Evolutionary conservation across 2,329 filamentous ascomycete genomes (phyloP), one percentile per base, ranked within the genome.

Genomic region (Xylariaceae sp.): DNA sequence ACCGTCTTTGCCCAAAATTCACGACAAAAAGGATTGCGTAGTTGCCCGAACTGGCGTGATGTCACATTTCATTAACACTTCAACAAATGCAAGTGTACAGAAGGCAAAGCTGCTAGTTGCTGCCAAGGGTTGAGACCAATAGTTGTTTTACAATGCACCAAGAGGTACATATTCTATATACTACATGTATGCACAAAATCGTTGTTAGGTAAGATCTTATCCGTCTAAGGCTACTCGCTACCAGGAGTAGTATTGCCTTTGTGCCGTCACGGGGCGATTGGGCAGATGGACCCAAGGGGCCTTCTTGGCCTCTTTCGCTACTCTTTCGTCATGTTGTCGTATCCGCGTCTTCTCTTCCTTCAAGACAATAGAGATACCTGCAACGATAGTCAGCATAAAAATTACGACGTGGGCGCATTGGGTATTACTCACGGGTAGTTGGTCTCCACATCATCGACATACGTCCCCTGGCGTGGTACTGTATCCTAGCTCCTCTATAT

Each of bases 331-430:
- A 67, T 88, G 84, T 69, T 92, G 82, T 56, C 94, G 84, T 66
- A 97, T 86, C 49, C 92, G 81, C 5, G 94, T 96, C 72, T 88
- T 89, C 72, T 97, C 92, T 71, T 99, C 94, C 77, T 97, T 99
- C 69, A 99, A 77, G 11, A 96, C 72, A 29, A 99, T 75, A 0
- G 87, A 85, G 56, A 97, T 82, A 61, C 81, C 90, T 41, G 3
- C 7, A 16, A 21, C 21, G 5, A 10, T 11, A 24, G 59, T 71
- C 45, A 70, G 63, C 39, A 44, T 36, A 26, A 15, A 29, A 15
- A 13, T 15, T 4, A 8, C 29, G 18, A 41, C 11, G 30, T 3
- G 29, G 46, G 23, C 45, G 33, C 13, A 26, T 47, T 16, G 18
- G 41, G 16, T 32, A 45, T 33, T 50, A 85, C 87, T 77, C 75